Evolutionary conservation across 441 rosid genomes (phyloP).

Genomic region (Erodium texanum): DNA sequence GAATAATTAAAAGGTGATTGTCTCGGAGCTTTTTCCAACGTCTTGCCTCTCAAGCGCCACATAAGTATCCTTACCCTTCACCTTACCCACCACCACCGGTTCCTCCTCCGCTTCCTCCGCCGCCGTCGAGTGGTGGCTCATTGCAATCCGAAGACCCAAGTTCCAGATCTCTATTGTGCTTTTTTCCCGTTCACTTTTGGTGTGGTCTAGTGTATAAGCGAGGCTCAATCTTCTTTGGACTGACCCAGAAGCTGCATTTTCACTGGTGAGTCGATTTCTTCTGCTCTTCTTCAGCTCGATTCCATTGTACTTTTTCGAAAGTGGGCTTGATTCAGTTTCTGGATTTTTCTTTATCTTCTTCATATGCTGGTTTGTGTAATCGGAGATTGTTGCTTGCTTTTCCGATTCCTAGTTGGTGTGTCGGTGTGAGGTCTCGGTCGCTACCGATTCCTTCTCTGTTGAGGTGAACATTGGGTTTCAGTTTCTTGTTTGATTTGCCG

Average conservation of each 20-base stretch:
- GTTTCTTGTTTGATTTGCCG: conserved; percentile 10
- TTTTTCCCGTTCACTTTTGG: background rate
- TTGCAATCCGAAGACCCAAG: background rate
- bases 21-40: conserved; percentile 34
- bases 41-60: conserved; percentile 27
- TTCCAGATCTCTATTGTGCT: background rate
- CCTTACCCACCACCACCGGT: background rate
- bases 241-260: conserved; percentile 28
- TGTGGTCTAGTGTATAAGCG: background rate
- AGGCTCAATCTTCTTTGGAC: background rate
- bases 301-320: background rate
- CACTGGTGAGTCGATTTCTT: conserved; percentile 25
- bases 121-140: background rate
- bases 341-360: background rate
- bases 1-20: conserved; percentile 16
- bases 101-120: background rate
- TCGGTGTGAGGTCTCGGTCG: conserved; percentile 20
- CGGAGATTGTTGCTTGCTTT: background rate
- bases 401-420: conserved; percentile 26
- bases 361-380: background rate
- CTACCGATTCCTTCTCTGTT: background rate
- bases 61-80: background rate
- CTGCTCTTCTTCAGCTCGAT: background rate
- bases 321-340: conserved; percentile 12
- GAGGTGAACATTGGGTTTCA: conserved; percentile 7